phyloP scores from a whole-genome alignment of 768 basidiomycete genomes.

The Chalciporus piperatus region DNA sequence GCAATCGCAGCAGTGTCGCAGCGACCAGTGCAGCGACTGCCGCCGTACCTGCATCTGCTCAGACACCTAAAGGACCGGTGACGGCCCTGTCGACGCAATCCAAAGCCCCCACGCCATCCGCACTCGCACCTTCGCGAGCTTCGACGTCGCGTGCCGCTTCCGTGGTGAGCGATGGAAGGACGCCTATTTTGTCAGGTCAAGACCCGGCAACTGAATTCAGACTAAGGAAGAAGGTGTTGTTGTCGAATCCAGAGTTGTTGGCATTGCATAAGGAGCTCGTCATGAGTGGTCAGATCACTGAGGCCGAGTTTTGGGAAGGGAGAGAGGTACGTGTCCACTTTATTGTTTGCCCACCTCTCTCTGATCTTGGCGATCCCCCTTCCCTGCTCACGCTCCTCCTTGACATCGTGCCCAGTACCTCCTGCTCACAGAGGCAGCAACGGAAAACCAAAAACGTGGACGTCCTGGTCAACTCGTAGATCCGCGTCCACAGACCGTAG shows the following conservation, averaged over 20 bases:
- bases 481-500: slow-evolving; percentile 80
- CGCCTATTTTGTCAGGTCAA: slow-evolving; percentile 54
- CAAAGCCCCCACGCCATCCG: slow-evolving; percentile 34
- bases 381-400: slow-evolving; percentile 7
- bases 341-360: not conserved
- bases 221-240: slow-evolving; percentile 74
- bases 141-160: slow-evolving; percentile 62
- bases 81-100: slow-evolving; percentile 11
- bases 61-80: slow-evolving; percentile 25
- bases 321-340: slow-evolving; percentile 61
- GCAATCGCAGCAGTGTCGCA: slow-evolving; percentile 50
- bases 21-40: slow-evolving; percentile 4
- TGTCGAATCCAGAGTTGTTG: slow-evolving; percentile 75
- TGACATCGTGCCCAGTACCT: slow-evolving; percentile 51
- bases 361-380: slow-evolving; percentile 4
- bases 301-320: slow-evolving; percentile 97
- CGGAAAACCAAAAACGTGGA: slow-evolving; percentile 74
- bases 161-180: slow-evolving; percentile 50
- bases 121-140: slow-evolving; percentile 35
- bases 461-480: slow-evolving; percentile 84
- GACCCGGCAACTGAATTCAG: slow-evolving; percentile 68
- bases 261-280: slow-evolving; percentile 87
- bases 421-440: slow-evolving; percentile 69
- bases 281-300: slow-evolving; percentile 77
- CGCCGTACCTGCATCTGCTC: slow-evolving; percentile 20